A percentile compares a stretch with the other conserved stretches of the same genome.
These are phyloP conservation scores for Senna tora DNA, from an alignment of 306 rosid species.

Conservation along the genomic window DNA sequence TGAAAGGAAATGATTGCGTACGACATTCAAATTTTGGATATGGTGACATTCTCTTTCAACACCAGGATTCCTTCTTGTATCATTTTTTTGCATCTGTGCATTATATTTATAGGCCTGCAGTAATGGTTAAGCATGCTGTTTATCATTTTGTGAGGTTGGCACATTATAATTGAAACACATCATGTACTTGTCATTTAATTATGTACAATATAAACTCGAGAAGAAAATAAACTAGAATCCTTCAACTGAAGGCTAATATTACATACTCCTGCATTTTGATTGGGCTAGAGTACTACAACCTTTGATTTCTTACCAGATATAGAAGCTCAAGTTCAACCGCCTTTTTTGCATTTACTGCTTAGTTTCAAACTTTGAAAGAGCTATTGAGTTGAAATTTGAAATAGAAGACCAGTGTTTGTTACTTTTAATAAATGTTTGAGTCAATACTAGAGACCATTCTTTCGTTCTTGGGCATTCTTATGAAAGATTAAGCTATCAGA, in stretches of 20 bases:
- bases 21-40: not conserved
- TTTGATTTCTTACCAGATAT: conserved; percentile 16
- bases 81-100: conserved; percentile 15
- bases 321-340: not conserved
- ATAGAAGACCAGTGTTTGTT: not conserved
- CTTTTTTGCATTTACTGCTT: not conserved
- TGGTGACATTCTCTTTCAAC: not conserved
- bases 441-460: not conserved
- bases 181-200: conserved; percentile 1
- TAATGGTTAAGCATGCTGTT: not conserved
- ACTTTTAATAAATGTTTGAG: not conserved
- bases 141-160: conserved; percentile 13
- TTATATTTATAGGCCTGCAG: conserved; percentile 1
- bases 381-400: conserved; percentile 19
- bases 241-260: conserved; percentile 9
- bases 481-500: not conserved
- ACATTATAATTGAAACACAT: not conserved
- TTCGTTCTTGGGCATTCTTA: not conserved
- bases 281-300: not conserved
- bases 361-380: conserved; percentile 16
- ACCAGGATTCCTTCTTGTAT: conserved; percentile 6
- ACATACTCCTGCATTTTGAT: conserved; percentile 16
- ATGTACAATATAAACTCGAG: not conserved
- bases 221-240: not conserved
- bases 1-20: not conserved